These are phyloP conservation scores for Boechera retrofracta DNA, from an alignment of 345 rosid species.

Conservation along the genomic window DNA sequence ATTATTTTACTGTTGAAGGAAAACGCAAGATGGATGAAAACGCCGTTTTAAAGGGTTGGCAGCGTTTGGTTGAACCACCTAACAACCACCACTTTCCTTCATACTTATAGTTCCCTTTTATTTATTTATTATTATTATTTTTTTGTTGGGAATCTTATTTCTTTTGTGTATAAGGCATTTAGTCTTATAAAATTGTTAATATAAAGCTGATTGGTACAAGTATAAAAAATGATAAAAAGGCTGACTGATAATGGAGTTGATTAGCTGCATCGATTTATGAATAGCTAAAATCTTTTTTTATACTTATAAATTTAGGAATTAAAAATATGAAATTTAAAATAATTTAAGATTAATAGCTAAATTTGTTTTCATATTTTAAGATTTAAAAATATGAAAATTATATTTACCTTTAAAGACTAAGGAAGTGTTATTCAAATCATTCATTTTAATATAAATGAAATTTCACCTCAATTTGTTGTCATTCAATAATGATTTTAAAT, in stretches of 20 bases:
- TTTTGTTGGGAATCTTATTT: conserved; percentile 29
- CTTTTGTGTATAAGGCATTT: conserved; percentile 22
- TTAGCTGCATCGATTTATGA: not conserved
- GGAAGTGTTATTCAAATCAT: too few relatives aligned
- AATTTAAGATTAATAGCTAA: too few relatives aligned
- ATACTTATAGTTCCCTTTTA: conserved; percentile 46
- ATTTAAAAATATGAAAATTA: too few relatives aligned
- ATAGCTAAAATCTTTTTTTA: not conserved
- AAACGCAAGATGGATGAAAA: conserved; percentile 52
- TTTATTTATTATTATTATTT: not conserved
- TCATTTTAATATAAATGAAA: too few relatives aligned
- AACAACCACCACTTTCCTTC: conserved; percentile 84
- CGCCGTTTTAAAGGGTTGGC: conserved; percentile 80
- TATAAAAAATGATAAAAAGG: not conserved
- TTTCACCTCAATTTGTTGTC: too few relatives aligned
- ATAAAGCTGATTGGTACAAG: conserved; percentile 30
- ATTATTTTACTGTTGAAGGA: conserved; percentile 31
- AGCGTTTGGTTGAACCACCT: conserved; percentile 98
- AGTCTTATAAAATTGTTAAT: not conserved
- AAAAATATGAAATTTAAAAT: too few relatives aligned
- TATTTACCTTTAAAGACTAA: too few relatives aligned
- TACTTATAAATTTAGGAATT: too few relatives aligned
- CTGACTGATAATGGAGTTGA: conserved; percentile 24
- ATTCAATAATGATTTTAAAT: too few relatives aligned
- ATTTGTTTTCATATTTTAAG: too few relatives aligned